Base-by-base conservation (phyloP, 352 stramenopile genomes). In the Phytophthora hibernalis region DNA sequence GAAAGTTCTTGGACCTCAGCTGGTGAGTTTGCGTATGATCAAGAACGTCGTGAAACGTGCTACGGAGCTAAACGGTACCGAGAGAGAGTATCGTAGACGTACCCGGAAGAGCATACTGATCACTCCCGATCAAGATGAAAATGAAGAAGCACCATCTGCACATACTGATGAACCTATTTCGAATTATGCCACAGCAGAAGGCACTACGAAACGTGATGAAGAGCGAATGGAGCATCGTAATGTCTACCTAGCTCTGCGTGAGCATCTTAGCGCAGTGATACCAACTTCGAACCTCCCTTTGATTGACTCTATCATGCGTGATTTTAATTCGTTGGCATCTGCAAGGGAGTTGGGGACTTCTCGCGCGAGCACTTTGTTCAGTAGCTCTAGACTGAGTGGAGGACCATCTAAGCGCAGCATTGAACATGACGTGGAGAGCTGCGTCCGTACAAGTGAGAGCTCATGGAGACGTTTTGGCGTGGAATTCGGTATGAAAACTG, bases 281-380 rank as follows among this genome's bases (percentile, higher is more conserved):
- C 68, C 77, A 12, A 22, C 53, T 1, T 20, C 38, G 28, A 69
- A 68, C 10, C n/a, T 80, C 0, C 65, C 84, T 22, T 20, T 63
- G 3, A 65, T 89, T 28, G 77, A 91, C 22, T 61, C 65, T 18
- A 16, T 89, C 2, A 40, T 90, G 35, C 71, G 63, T 24, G 83
- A 90, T 40, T 80, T 84, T 33, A 64, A 66, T 8, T 15, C 64
- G 0, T 76, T 71, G 15, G 62, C 53, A 6, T 26, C 75, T 1
- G 28, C 33, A 9, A 58, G 57, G 38, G 66, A 87, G 24, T 44
- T 80, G 10, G 12, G 58, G 21, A 43, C 30, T 2, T 20, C 55
- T 20, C 21, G 5, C 24, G 24, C 24, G 24, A 28, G 26, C 15
- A 47, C 30, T 13, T 45, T 70, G 49, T 4, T 42, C 3, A 13